These are phyloP conservation scores for Monosporascus sp. DNA, from an alignment of 2,329 filamentous ascomycete genomes.

Conservation along the genomic window DNA sequence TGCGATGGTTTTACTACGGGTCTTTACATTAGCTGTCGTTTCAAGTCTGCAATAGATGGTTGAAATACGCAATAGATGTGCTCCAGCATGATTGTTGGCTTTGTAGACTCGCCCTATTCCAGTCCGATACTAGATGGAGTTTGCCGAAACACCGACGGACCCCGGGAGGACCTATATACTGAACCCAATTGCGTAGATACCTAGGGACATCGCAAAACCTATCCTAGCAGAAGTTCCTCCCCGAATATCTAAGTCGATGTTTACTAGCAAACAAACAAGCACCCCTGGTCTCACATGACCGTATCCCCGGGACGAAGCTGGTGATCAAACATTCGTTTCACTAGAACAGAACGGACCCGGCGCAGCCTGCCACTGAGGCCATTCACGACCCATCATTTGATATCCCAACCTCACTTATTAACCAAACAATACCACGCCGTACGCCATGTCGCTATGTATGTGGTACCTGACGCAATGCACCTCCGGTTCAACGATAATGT, in stretches of 20 bases:
- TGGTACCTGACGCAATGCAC: conserved; percentile 10
- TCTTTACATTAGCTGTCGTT: neutral
- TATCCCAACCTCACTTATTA: too few species aligned
- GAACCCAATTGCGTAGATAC: neutral
- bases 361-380: too few species aligned
- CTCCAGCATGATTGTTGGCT: too few species aligned
- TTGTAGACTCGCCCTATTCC: too few species aligned
- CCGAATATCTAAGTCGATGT: neutral
- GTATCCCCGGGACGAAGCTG: too few species aligned
- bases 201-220: neutral
- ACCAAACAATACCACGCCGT: too few species aligned
- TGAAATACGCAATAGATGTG: neutral
- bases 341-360: too few species aligned
- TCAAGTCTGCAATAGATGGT: neutral
- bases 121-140: too few species aligned
- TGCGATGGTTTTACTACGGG: neutral
- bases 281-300: neutral
- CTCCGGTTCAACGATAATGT: too few species aligned
- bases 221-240: neutral
- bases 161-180: neutral
- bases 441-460: too few species aligned
- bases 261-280: neutral
- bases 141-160: neutral
- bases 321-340: too few species aligned
- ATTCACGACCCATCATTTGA: too few species aligned